A percentile compares a stretch with the other conserved stretches of the same genome.
phyloP scores from a whole-genome alignment of 805 yeast genomes.

The Hanseniaspora opuntiae region DNA sequence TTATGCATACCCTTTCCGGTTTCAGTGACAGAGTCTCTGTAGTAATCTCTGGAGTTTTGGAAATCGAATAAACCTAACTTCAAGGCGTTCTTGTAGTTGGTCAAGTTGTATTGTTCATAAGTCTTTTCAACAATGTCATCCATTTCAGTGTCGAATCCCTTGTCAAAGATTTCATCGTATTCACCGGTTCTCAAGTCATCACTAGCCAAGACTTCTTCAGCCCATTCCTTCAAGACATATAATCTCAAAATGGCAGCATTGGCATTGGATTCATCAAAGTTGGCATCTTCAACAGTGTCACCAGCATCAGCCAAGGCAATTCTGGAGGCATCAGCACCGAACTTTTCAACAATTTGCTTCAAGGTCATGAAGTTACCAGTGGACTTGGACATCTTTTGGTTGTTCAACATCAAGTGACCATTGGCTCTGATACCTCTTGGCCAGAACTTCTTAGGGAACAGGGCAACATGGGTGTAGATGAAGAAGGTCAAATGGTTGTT shows the following conservation, averaged over 20 bases:
- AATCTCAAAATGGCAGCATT: conserved; percentile 93
- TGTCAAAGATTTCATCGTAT: conserved; percentile 57
- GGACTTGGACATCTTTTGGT: conserved; percentile 94
- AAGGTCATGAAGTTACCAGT: conserved; percentile 95
- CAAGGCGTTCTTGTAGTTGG: conserved; percentile 78
- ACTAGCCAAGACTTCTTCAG: conserved; percentile 51
- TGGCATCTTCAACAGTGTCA: conserved; percentile 93
- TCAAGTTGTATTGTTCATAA: conserved; percentile 50
- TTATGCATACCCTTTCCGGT: conserved; percentile 49
- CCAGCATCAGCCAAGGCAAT: conserved; percentile 98
- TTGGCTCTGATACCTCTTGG: conserved; percentile 88
- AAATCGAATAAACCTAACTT: conserved; percentile 85
- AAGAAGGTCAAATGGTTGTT: conserved; percentile 95
- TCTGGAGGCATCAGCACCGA: conserved; percentile 95
- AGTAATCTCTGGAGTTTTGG: conserved; percentile 91
- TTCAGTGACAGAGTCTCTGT: conserved; percentile 58
- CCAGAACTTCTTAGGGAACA: conserved; percentile 85
- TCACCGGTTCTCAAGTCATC: conserved; percentile 41
- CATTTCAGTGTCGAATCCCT: conserved; percentile 88
- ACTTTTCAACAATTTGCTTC: conserved; percentile 69
- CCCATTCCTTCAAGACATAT: conserved; percentile 88
- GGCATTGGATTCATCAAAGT: conserved; percentile 90
- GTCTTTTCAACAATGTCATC: conserved; percentile 65
- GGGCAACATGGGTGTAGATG: conserved; percentile 82
- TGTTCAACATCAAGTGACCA: conserved; percentile 89